Conservation (phyloP, 2,329 filamentous ascomycete species). For the Amylocarpus encephaloides region DNA sequence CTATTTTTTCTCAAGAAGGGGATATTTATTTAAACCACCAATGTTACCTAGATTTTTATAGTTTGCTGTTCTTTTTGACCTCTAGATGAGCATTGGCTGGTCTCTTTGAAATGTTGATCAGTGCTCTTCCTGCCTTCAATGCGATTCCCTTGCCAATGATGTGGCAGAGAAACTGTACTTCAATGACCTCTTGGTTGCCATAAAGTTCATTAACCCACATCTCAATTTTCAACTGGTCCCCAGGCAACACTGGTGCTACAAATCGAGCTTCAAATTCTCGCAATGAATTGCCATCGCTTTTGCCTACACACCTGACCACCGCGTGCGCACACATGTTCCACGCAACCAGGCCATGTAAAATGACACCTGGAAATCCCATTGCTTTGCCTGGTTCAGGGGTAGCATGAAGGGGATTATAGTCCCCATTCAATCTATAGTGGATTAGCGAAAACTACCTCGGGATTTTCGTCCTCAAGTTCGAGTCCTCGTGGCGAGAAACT, state of each 20-base stretch:
- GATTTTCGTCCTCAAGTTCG: not conserved
- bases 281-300: slow-evolving; percentile 68
- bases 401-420: slow-evolving; percentile 87
- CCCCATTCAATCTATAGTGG: slow-evolving; percentile 59
- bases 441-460: slow-evolving; percentile 5
- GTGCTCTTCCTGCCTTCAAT: slow-evolving; percentile 72
- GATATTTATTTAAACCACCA: no score
- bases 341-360: slow-evolving; percentile 82
- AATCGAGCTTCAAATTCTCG: slow-evolving; percentile 87
- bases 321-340: slow-evolving; percentile 73
- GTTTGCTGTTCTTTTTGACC: no score
- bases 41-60: no score
- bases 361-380: slow-evolving; percentile 83
- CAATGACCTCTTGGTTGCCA: slow-evolving; percentile 59
- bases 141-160: slow-evolving; percentile 77
- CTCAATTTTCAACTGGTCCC: slow-evolving; percentile 69
- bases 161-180: slow-evolving; percentile 69
- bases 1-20: no score
- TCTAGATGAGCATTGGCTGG: no score
- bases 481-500: not conserved
- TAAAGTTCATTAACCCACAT: slow-evolving; percentile 70
- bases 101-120: slow-evolving; percentile 29
- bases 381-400: slow-evolving; percentile 73
- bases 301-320: slow-evolving; percentile 63
- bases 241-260: slow-evolving; percentile 74